Evolutionary conservation across 2,329 filamentous ascomycete genomes (phyloP), one percentile per base, ranked within the genome.

Genomic region (Aspergillus novofumigatus): DNA sequence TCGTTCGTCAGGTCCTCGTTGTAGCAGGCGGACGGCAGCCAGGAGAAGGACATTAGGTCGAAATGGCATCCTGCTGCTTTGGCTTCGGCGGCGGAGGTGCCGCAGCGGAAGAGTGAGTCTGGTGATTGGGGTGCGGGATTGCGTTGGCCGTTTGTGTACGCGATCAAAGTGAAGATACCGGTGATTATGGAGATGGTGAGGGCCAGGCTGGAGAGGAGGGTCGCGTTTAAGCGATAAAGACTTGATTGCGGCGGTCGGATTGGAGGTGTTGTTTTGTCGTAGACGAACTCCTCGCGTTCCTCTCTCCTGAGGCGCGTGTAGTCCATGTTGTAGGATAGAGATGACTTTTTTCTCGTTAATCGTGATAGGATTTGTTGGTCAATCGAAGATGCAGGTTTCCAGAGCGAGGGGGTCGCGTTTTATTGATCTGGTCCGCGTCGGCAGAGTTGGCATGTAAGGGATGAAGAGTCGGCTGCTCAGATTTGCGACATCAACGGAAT

Each of bases 1-100:
- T 59, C 52, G 4, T 56, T 52, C 47, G 62, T 55, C 1, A 69
- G 51, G 17, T 63, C 59, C 5, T 11, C 51, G 54, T 69, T 66
- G 53, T 60, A 69, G 59, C 67, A 70, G 9, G 57, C 58, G 28
- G 58, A 51, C 3, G 65, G 60, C 3, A 65, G 59, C 66, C 67
- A 70, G 7, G 63, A 58, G 54, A 66, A 69, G 25, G 54, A 56
- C 25, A 67, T 66, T 5, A 65, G 55, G 57, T 70, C 66, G 52
- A 70, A 69, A 21, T 58, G 49, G 56, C 67, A 70, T 20, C 62
- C 62, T 4, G 47, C 51, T 26, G 57, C 52, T 4, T 32, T 45
- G 9, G 68, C 67, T 57, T 66, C 59, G 4, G 52, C 49, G 0
- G 65, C 35, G 21, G 54, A 29, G 14, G 35, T 51, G 28, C 63